These are phyloP conservation scores for Linderniella brevidens DNA, from an alignment of 257 asterid species.

Conservation along the genomic window DNA sequence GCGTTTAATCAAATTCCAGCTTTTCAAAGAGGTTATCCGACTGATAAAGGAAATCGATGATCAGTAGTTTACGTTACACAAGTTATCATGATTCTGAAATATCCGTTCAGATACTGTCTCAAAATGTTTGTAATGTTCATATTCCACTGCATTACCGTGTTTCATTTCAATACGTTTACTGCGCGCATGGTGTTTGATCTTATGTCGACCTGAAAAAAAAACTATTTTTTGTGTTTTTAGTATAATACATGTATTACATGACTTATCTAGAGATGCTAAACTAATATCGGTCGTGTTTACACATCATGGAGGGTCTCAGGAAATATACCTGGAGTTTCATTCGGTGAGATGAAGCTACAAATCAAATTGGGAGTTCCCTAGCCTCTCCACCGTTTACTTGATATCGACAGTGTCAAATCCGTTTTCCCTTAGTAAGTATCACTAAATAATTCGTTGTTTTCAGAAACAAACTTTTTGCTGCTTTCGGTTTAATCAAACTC, in stretches of 20 bases:
- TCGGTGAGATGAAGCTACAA: conserved; percentile 86
- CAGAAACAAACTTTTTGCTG: conserved; percentile 2
- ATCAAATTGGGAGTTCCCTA: conserved; percentile 82
- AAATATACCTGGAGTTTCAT: conserved; percentile 80
- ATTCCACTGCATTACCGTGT: not conserved
- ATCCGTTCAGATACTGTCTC: too few relatives aligned
- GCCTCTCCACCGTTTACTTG: conserved; percentile 54
- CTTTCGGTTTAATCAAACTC: not conserved
- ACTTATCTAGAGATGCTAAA: not conserved
- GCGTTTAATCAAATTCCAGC: not conserved
- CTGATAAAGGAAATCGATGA: not conserved
- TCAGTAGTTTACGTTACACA: too few relatives aligned
- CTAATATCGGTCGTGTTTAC: not conserved
- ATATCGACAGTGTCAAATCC: conserved; percentile 69
- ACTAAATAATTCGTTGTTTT: conserved; percentile 2
- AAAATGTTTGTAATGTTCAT: too few relatives aligned
- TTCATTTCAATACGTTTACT: conserved; percentile 1
- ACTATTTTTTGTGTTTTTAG: not conserved
- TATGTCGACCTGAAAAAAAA: too few relatives aligned
- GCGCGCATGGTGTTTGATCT: too few relatives aligned
- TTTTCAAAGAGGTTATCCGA: not conserved
- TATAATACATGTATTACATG: not conserved
- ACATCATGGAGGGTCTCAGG: conserved; percentile 25
- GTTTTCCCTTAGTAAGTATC: conserved; percentile 87
- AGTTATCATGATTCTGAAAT: too few relatives aligned